A percentile compares a stretch with the other conserved stretches of the same genome.
These are phyloP conservation scores for Solanum medicagineum DNA, from an alignment of 257 asterid species.

Conservation along the genomic window DNA sequence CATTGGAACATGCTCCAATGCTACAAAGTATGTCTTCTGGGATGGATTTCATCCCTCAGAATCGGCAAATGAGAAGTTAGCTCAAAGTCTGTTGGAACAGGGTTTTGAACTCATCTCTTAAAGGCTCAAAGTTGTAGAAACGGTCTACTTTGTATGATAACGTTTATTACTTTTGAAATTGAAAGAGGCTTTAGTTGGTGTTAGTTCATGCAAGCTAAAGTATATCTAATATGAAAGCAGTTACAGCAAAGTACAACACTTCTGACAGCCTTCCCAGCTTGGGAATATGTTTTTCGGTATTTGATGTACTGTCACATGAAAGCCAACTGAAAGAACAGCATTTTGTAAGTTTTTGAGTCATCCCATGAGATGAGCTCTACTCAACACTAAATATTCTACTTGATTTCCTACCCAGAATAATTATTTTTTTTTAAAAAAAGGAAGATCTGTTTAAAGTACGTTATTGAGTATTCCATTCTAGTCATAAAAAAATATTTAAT, in stretches of 20 bases:
- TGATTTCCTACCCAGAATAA: background rate
- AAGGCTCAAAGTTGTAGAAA: background rate
- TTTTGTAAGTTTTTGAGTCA: background rate
- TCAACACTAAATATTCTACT: background rate
- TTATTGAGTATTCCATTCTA: background rate
- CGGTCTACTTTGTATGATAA: background rate
- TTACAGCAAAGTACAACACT: background rate
- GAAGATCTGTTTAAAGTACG: background rate
- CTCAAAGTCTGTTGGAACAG: conserved; percentile 48
- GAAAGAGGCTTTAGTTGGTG: background rate
- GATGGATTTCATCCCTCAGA: conserved; percentile 78
- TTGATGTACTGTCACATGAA: background rate
- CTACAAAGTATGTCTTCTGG: conserved; percentile 64
- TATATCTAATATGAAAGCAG: background rate
- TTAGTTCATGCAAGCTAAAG: background rate
- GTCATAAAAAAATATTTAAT: background rate
- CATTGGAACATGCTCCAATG: conserved; percentile 69
- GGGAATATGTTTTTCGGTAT: background rate
- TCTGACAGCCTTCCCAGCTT: background rate
- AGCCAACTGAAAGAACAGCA: background rate
- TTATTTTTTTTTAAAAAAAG: background rate
- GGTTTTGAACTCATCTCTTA: conserved; percentile 65
- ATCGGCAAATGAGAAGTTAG: conserved; percentile 60
- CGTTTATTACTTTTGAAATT: background rate
- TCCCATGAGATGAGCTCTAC: background rate